These are phyloP conservation scores for Ascochyta fabae DNA, from an alignment of 2,329 filamentous ascomycete genomes.

Conservation along the genomic window DNA sequence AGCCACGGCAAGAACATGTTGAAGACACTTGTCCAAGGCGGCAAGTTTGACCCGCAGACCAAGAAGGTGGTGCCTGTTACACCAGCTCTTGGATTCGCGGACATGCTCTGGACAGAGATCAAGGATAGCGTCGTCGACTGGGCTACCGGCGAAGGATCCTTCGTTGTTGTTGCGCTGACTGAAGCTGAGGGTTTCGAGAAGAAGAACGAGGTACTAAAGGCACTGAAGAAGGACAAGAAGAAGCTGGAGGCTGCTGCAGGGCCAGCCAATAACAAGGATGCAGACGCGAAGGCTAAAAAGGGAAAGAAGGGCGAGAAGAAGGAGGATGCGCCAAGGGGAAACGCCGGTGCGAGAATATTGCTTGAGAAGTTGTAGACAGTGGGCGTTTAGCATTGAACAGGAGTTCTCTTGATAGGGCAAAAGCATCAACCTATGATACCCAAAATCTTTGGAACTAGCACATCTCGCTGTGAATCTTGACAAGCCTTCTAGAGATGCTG, in stretches of 20 bases:
- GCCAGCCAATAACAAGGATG: slow-evolving; percentile 28
- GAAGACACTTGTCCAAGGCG: slow-evolving; percentile 88
- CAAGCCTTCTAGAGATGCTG: background rate
- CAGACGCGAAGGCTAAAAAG: slow-evolving; percentile 37
- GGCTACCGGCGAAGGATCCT: slow-evolving; percentile 86
- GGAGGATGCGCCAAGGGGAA: slow-evolving; percentile 47
- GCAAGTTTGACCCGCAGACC: slow-evolving; percentile 77
- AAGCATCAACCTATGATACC: slow-evolving; percentile 19
- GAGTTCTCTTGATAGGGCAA: slow-evolving; percentile 11
- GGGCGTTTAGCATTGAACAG: slow-evolving; percentile 1
- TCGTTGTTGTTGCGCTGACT: slow-evolving; percentile 81
- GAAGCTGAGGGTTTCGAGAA: slow-evolving; percentile 74
- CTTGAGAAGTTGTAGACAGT: slow-evolving; percentile 48
- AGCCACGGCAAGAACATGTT: slow-evolving; percentile 80
- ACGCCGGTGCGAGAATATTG: slow-evolving; percentile 56
- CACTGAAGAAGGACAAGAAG: slow-evolving; percentile 76
- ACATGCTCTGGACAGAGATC: slow-evolving; percentile 82
- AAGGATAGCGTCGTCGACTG: slow-evolving; percentile 76
- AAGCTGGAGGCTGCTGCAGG: slow-evolving; percentile 70
- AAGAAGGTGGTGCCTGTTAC: slow-evolving; percentile 74
- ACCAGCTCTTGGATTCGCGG: slow-evolving; percentile 80
- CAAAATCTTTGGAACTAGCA: background rate
- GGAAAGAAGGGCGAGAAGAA: slow-evolving; percentile 50
- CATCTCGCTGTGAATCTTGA: background rate
- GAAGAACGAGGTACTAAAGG: slow-evolving; percentile 70